Conservation (phyloP, 2,329 filamentous ascomycete species). For the Xylaria digitata region DNA sequence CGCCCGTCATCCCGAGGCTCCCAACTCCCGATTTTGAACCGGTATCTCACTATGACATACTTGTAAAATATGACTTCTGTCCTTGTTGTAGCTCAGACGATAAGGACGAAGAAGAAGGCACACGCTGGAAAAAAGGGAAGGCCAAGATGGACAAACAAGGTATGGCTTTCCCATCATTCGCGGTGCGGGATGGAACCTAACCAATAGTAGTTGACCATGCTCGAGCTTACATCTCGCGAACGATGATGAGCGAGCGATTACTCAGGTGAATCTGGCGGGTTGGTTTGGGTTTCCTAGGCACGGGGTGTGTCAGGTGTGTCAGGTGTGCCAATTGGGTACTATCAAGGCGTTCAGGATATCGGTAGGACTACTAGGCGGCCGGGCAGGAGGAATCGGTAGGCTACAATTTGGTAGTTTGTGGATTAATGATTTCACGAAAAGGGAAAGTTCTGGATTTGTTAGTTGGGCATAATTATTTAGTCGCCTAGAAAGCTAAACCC, state of each 20-base stretch:
- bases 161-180: conserved; percentile 29
- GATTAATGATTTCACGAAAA: conserved; percentile 7
- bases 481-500: conserved; percentile 20
- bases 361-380: conserved; percentile 25
- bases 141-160: conserved; percentile 46
- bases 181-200: conserved; percentile 30
- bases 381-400: conserved; percentile 15
- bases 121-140: conserved; percentile 30
- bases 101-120: conserved; percentile 10
- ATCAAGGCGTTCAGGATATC: conserved; percentile 30
- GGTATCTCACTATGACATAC: conserved; percentile 26
- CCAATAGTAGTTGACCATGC: conserved; percentile 42
- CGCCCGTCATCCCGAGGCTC: conserved; percentile 45
- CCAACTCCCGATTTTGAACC: conserved; percentile 47
- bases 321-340: conserved; percentile 21
- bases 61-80: conserved; percentile 41
- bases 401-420: conserved; percentile 16
- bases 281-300: conserved; percentile 20
- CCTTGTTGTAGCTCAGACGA: conserved; percentile 39
- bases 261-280: conserved; percentile 6
- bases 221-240: conserved; percentile 41
- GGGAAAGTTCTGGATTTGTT: conserved; percentile 3
- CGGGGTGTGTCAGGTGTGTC: conserved; percentile 8
- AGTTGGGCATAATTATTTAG: conserved; percentile 17
- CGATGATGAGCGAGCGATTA: conserved; percentile 33